Evolutionary conservation across 352 stramenopile species (phyloP).

Genomic region (Globisporangium okanoganense): DNA sequence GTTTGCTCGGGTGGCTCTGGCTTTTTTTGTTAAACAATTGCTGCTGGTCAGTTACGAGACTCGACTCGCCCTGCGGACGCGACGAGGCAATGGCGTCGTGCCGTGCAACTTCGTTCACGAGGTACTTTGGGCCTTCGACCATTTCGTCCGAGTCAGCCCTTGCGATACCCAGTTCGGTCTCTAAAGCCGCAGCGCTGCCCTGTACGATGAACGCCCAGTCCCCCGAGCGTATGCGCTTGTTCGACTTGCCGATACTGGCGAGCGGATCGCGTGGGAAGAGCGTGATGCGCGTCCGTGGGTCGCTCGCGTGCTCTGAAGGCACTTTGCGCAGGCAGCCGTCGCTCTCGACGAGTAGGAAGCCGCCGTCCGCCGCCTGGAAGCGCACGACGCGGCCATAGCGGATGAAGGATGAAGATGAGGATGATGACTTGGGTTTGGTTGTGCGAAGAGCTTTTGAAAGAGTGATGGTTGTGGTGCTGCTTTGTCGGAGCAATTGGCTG

Average conservation of each 20-base stretch:
- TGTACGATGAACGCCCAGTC: slow-evolving; percentile 33
- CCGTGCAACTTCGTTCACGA: slow-evolving; percentile 1
- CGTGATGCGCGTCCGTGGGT: slow-evolving; percentile 33
- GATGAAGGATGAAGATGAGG: slow-evolving; percentile 12
- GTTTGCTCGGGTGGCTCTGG: slow-evolving; percentile 3
- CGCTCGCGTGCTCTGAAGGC: slow-evolving; percentile 12
- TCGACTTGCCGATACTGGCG: slow-evolving; percentile 12
- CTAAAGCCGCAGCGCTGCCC: slow-evolving; percentile 16
- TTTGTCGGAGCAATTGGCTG: too few relatives aligned
- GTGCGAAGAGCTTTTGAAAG: background rate
- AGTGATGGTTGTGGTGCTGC: background rate
- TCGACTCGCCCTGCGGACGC: background rate
- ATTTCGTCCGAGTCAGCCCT: slow-evolving; percentile 20
- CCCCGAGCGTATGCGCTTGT: slow-evolving; percentile 16
- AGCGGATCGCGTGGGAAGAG: slow-evolving; percentile 34
- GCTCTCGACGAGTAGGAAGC: slow-evolving; percentile 33
- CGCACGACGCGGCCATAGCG: slow-evolving; percentile 32
- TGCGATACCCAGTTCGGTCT: slow-evolving; percentile 6
- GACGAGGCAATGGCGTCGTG: slow-evolving; percentile 1
- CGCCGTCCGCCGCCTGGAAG: slow-evolving; percentile 33
- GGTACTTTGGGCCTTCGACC: background rate
- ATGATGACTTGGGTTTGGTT: background rate
- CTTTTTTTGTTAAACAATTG: background rate
- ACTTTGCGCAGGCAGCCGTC: slow-evolving; percentile 34
- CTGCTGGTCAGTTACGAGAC: background rate